These are phyloP conservation scores for Fraxinus excelsior DNA, from an alignment of 257 asterid genomes.

Conservation along the genomic window DNA sequence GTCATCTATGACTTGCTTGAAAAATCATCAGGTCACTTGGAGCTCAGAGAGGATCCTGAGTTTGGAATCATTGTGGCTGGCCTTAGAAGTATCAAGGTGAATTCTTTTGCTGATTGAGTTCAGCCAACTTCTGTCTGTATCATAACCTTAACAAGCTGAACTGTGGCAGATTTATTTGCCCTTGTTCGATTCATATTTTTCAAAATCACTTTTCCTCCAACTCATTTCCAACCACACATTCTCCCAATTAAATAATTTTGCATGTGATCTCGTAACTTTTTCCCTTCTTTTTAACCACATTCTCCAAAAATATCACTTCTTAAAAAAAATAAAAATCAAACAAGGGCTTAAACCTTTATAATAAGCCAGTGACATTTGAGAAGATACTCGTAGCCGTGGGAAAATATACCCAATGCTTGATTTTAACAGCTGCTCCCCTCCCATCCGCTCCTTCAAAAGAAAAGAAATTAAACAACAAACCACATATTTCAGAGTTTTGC, in stretches of 20 bases:
- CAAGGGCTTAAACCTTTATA: background rate
- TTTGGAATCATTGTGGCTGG: constrained; percentile 93
- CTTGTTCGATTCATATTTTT: no score
- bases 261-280: no score
- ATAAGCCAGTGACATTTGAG: constrained; percentile 13
- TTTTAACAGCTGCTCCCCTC: background rate
- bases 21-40: constrained; percentile 89
- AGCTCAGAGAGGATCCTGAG: constrained; percentile 93
- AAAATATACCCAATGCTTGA: constrained; percentile 12
- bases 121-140: background rate
- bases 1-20: constrained; percentile 94
- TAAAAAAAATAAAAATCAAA: no score
- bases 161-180: constrained; percentile 4
- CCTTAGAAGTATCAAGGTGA: constrained; percentile 83
- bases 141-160: background rate
- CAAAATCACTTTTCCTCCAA: no score
- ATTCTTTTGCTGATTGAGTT: constrained; percentile 16
- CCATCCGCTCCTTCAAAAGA: background rate
- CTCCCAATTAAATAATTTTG: no score
- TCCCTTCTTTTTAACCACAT: no score
- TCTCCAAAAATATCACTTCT: no score
- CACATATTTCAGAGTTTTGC: background rate
- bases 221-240: no score
- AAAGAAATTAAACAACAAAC: background rate
- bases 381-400: constrained; percentile 6